These are phyloP conservation scores for Vitis riparia DNA, from an alignment of 164 flowering plant genomes.

Conservation along the genomic window DNA sequence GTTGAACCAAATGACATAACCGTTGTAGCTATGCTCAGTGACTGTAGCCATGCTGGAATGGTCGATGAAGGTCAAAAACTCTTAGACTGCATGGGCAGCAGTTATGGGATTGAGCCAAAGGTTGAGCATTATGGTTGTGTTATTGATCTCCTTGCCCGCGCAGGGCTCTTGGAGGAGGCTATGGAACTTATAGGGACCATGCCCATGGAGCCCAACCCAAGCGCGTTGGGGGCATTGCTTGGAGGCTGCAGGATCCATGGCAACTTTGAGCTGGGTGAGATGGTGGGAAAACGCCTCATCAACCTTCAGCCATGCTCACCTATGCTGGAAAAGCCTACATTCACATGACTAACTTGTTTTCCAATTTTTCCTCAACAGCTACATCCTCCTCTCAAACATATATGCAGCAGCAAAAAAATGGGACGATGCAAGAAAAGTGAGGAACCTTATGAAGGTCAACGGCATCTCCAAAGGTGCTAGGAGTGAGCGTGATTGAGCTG, in stretches of 20 bases:
- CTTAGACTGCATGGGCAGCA: conserved; percentile 15
- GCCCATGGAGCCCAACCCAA: conserved; percentile 34
- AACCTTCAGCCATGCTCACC: too few species aligned
- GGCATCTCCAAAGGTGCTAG: conserved; percentile 22
- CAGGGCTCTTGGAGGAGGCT: conserved; percentile 25
- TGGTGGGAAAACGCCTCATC: too few species aligned
- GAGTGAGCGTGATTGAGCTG: conserved; percentile 31
- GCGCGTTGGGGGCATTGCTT: conserved; percentile 28
- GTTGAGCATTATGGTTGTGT: conserved; percentile 35
- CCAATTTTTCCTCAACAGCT: too few species aligned
- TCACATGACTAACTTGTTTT: too few species aligned
- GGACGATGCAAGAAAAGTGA: conserved; percentile 27
- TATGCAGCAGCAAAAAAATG: conserved; percentile 31
- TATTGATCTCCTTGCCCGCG: conserved; percentile 30
- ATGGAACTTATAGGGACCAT: conserved; percentile 22
- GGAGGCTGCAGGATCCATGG: conserved; percentile 33
- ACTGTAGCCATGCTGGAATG: conserved; percentile 31
- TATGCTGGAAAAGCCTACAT: too few species aligned
- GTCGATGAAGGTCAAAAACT: conserved; percentile 17
- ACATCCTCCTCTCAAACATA: conserved; percentile 6
- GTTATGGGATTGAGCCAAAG: conserved; percentile 25
- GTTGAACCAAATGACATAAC: conserved; percentile 27
- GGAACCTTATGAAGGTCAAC: conserved; percentile 20
- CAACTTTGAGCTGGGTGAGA: conserved; percentile 15
- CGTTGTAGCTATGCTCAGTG: conserved; percentile 23